Base-by-base conservation (phyloP, 352 stramenopile genomes). In the Pythium utonaiense region DNA sequence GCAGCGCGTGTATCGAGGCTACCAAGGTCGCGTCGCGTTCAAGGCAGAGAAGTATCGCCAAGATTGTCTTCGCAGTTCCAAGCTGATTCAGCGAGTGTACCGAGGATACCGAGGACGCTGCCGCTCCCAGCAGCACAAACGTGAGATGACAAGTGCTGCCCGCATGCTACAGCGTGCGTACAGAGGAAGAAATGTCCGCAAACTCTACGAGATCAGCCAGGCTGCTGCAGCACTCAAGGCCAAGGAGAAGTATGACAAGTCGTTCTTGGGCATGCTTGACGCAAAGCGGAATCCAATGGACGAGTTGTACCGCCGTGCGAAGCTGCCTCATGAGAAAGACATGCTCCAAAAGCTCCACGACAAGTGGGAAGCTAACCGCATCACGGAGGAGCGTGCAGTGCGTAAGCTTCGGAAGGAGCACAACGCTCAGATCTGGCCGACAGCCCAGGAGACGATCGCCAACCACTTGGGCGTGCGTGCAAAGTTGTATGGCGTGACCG, bases 401-500 rank as follows among this genome's bases (percentile, higher is more conserved):
- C 67, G 80, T 10, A 87, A 86, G 57, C 55, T 82, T 17, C 60
- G 73, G 55, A 69, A 67, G 12, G 75, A 80, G 40, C 65, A 62
- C 33, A 40, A 60, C 16, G 42, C 55, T 6, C 47, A 56, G 2
- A 31, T 64, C 2, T 83, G 74, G 77, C 51, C 53, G 4, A 62
- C 55, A 10, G 66, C 67, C 8, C 60, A 75, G 25, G 77, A 88
- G 52, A 62, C 69, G 17, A 66, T 88, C 3, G 75, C 41, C 16
- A 85, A 84, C 33, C 64, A 78, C 41, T 74, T 74, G 25, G 50
- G 16, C 9, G 67, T 84, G 33, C 66, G 70, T 1, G 64, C 68
- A 25, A 81, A 85, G 44, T 69, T 89, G 28, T 88, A 85, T 54
- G 80, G 80, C 34, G 77, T 89, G 36, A 85, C 77, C 7, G 80